phyloP scores from a whole-genome alignment of 441 rosid genomes.

The Jatropha podagrica region DNA sequence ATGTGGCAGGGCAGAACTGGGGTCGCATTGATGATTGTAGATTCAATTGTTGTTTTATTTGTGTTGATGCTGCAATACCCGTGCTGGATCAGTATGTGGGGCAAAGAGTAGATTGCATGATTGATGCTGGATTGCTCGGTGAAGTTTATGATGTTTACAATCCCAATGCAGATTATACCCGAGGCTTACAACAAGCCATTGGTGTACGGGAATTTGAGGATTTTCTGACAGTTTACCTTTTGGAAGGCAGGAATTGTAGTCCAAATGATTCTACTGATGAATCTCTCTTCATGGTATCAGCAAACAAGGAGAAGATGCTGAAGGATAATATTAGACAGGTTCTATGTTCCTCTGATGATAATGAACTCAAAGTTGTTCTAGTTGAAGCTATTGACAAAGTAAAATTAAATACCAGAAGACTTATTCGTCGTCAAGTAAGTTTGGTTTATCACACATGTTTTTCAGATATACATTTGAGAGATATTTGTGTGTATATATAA shows the following conservation, averaged over 20 bases:
- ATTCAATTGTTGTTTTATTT: conserved; percentile 59
- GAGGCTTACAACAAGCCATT: conserved; percentile 82
- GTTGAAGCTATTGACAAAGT: conserved; percentile 69
- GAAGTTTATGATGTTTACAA: conserved; percentile 77
- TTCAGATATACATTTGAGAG: too few relatives aligned
- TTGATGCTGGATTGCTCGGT: conserved; percentile 66
- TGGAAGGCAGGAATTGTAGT: conserved; percentile 18
- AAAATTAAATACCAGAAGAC: conserved; percentile 76
- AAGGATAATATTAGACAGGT: conserved; percentile 46
- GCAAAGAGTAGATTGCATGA: conserved; percentile 82
- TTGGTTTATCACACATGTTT: too few relatives aligned
- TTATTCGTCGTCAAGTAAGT: conserved; percentile 87
- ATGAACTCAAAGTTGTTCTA: conserved; percentile 44
- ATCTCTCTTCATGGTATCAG: conserved; percentile 23
- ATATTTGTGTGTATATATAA: too few relatives aligned
- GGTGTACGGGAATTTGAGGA: conserved; percentile 80
- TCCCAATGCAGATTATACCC: conserved; percentile 62
- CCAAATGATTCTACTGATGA: conserved; percentile 21
- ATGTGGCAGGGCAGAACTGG: conserved; percentile 95
- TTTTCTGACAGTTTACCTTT: conserved; percentile 45
- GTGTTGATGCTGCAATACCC: conserved; percentile 19
- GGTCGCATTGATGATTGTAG: conserved; percentile 60
- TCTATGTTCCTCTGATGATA: conserved; percentile 36
- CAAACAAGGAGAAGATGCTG: conserved; percentile 31
- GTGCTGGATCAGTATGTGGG: conserved; percentile 74